Conservation (phyloP, 257 asterid species). For the Solanum acaule region DNA sequence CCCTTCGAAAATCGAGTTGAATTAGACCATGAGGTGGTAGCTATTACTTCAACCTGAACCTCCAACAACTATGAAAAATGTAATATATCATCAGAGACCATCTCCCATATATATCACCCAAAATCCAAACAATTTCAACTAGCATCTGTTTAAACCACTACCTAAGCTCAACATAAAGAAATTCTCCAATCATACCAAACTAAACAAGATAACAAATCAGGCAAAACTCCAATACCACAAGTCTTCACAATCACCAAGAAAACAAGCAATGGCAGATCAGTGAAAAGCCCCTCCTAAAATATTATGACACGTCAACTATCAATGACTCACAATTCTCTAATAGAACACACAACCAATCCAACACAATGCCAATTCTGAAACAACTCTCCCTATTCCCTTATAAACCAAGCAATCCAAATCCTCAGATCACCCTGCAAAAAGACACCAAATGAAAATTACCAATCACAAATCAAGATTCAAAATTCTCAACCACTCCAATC, state of each 20-base stretch:
- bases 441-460: neutral
- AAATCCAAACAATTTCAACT: slow-evolving; percentile 32
- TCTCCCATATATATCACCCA: slow-evolving; percentile 23
- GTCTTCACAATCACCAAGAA: slow-evolving; percentile 7
- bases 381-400: slow-evolving; percentile 4
- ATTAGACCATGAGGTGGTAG: slow-evolving; percentile 4
- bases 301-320: slow-evolving; percentile 12
- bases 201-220: neutral
- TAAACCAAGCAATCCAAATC: slow-evolving; percentile 12
- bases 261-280: slow-evolving; percentile 24
- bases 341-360: slow-evolving; percentile 6
- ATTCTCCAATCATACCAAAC: neutral
- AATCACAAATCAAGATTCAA: neutral
- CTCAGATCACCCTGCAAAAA: slow-evolving; percentile 58
- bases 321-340: slow-evolving; percentile 3
- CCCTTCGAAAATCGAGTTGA: slow-evolving; percentile 5
- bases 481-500: neutral
- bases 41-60: slow-evolving; percentile 35
- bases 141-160: slow-evolving; percentile 25
- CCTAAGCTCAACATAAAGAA: slow-evolving; percentile 11
- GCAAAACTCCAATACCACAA: neutral
- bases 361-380: slow-evolving; percentile 4
- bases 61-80: slow-evolving; percentile 27
- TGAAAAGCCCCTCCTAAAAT: slow-evolving; percentile 1
- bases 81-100: slow-evolving; percentile 35